Evolutionary conservation across 2,329 filamentous ascomycete species (phyloP).

Genomic region (Clonostachys chloroleuca): DNA sequence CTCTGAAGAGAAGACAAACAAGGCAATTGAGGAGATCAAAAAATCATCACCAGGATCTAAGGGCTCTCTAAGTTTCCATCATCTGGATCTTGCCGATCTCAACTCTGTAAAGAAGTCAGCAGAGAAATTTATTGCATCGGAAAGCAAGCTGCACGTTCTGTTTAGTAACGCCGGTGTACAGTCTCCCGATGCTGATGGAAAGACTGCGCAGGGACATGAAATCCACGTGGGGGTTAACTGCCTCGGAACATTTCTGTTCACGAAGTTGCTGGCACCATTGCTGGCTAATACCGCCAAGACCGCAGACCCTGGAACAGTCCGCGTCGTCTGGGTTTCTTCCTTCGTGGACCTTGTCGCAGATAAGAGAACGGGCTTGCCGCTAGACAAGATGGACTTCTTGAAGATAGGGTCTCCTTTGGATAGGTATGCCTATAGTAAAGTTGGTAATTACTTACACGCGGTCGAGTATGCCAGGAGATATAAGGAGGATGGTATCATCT

Average conservation of each 20-base stretch:
- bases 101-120: slow-evolving; percentile 18
- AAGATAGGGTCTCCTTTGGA: neutral
- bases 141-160: slow-evolving; percentile 24
- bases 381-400: no score
- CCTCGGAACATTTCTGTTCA: slow-evolving; percentile 30
- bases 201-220: slow-evolving; percentile 30
- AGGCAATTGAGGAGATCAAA: slow-evolving; percentile 34
- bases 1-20: slow-evolving; percentile 27
- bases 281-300: slow-evolving; percentile 18
- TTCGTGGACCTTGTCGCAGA: neutral
- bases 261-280: slow-evolving; percentile 22
- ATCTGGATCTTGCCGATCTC: slow-evolving; percentile 30
- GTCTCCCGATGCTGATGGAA: slow-evolving; percentile 23
- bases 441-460: slow-evolving; percentile 12
- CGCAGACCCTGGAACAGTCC: slow-evolving; percentile 15
- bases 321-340: slow-evolving; percentile 20
- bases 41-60: slow-evolving; percentile 17
- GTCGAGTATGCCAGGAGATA: slow-evolving; percentile 15
- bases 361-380: no score
- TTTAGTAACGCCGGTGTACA: slow-evolving; percentile 38
- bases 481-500: slow-evolving; percentile 20
- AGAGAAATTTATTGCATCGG: slow-evolving; percentile 11
- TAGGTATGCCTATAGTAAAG: slow-evolving; percentile 17
- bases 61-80: slow-evolving; percentile 30
- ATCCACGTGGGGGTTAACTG: slow-evolving; percentile 32